Conservation (phyloP, 805 yeast genomes). For the Komagataella populi region DNA sequence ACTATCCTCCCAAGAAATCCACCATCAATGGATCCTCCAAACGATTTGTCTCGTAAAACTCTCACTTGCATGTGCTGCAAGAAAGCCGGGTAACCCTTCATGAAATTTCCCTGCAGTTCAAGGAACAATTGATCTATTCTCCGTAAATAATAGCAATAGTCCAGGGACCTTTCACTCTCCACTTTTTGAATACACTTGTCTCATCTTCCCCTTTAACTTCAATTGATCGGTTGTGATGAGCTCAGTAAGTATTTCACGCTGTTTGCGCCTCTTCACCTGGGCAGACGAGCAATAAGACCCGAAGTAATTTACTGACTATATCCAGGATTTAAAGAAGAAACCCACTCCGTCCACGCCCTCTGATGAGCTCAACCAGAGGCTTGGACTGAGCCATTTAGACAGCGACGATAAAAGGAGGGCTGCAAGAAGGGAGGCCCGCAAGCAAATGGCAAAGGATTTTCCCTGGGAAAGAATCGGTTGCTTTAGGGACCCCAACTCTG, state of each 20-base stretch:
- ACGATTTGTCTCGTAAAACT: too few relatives aligned
- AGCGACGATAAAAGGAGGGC: neutral
- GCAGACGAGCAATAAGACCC: neutral
- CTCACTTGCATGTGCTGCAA: neutral
- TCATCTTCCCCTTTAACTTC: neutral
- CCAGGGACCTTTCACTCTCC: neutral
- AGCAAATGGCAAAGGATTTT: constrained; percentile 8
- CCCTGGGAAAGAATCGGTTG: constrained; percentile 22
- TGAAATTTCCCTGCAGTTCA: neutral
- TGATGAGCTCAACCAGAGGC: neutral
- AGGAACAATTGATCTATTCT: neutral
- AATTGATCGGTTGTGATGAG: neutral
- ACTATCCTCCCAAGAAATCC: too few relatives aligned
- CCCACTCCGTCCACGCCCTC: neutral
- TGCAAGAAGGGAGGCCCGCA: neutral
- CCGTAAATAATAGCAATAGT: neutral
- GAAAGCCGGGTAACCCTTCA: neutral
- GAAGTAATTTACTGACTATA: neutral
- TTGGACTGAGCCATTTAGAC: neutral
- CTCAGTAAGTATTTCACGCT: neutral
- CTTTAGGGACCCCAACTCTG: constrained; percentile 13
- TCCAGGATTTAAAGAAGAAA: neutral
- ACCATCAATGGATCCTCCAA: too few relatives aligned
- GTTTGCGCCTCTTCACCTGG: neutral
- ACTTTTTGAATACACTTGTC: neutral